A percentile compares a stretch with the other conserved stretches of the same genome.
Conservation (phyloP, 225 moss, liverwort and hornwort genomes). For the Thuidium tamariscinum region DNA sequence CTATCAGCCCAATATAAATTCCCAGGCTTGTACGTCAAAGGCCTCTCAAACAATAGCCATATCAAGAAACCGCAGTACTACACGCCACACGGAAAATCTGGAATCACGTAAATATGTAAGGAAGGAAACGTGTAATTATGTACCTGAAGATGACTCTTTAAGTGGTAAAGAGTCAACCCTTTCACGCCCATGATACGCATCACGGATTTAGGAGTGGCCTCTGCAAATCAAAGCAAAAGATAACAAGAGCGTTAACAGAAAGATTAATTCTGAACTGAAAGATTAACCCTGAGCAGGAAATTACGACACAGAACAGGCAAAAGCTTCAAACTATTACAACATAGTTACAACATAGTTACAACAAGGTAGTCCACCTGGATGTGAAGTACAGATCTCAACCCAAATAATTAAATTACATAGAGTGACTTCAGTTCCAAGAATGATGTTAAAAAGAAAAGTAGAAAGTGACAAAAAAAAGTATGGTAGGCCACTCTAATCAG, state of each 20-base stretch:
- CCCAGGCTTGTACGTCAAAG: not conserved
- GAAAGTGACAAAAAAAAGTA: not conserved
- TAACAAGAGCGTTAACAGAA: not conserved
- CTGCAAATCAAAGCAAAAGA: constrained; percentile 4
- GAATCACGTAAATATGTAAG: not conserved
- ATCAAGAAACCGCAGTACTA: not conserved
- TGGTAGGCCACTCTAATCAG: constrained; percentile 19
- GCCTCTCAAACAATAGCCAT: not conserved
- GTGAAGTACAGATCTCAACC: not conserved
- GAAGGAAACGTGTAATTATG: not conserved
- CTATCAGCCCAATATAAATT: not conserved
- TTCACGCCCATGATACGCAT: constrained; percentile 61
- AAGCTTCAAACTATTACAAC: not conserved
- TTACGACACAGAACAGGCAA: not conserved
- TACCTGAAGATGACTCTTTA: constrained; percentile 57
- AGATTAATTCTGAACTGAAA: not conserved
- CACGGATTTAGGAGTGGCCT: constrained; percentile 49
- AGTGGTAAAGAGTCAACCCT: constrained; percentile 51
- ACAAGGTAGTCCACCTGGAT: not conserved
- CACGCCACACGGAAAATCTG: not conserved
- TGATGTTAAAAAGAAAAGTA: not conserved
- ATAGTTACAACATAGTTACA: not conserved
- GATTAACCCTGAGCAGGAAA: no score
- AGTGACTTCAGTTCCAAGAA: not conserved
- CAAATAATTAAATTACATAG: not conserved